Conservation (phyloP, 179 eudicot species). For the Spinacia oleracea region DNA sequence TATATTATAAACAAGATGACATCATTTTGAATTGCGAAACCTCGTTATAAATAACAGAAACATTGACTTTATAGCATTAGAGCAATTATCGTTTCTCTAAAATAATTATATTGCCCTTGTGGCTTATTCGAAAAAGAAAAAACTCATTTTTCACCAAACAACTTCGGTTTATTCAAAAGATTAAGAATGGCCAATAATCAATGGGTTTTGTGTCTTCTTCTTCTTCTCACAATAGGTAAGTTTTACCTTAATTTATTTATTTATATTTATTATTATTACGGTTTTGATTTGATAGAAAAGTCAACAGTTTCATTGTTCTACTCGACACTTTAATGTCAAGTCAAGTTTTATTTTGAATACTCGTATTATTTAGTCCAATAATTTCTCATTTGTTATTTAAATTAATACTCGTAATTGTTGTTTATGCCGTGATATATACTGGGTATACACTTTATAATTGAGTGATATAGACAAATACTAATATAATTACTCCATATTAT, state of each 20-base stretch:
- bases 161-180: not conserved
- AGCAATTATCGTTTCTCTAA: no score
- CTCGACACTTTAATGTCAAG: not conserved
- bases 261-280: not conserved
- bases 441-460: not conserved
- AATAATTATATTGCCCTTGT: no score
- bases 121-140: no score
- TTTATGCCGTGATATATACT: no score
- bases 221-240: not conserved
- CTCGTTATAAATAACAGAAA: not conserved
- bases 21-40: not conserved
- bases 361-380: not conserved
- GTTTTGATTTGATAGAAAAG: not conserved
- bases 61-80: not conserved
- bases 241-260: no score
- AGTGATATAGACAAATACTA: not conserved
- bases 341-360: not conserved
- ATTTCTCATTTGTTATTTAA: no score
- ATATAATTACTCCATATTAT: no score
- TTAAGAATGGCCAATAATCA: not conserved
- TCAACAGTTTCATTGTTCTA: not conserved
- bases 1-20: no score
- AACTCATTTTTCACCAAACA: not conserved
- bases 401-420: no score
- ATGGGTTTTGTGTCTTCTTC: conserved; percentile 1